Base-by-base conservation (phyloP, 1,139 yeast species). In the Taphrina pruni region DNA sequence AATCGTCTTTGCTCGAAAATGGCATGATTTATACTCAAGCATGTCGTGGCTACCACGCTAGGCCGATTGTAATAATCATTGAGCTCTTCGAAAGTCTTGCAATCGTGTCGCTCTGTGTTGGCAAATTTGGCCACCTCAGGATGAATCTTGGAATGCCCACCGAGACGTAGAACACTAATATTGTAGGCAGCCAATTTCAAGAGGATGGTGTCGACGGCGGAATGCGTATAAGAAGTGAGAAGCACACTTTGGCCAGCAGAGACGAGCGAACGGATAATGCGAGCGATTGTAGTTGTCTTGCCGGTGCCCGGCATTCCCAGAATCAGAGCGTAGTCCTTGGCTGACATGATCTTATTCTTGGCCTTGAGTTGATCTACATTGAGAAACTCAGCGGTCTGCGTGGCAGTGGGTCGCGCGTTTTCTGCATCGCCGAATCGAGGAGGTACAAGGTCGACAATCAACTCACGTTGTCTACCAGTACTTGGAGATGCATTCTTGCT, bases 221-320 rank as follows among this genome's bases (percentile, higher is more conserved):
- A 89, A 76, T 94, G 96, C 0, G 99, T 94, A 76, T 90, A 92
- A 0, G 97, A 90, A 0, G 97, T 86, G 64, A 95, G 79, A 55
- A 94, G 80, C 0, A 94, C 88, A 0, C 90, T 81, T 74, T 89
- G 89, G 1, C 86, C 87, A 48, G 83, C 83, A 0, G 78, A 78
- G 0, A 88, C 89, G 46, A 94, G 78, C 51, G 84, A 79, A 70
- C 84, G 82, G 58, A 93, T 88, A 17, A 94, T 77, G 60, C 88
- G 87, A 0, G 96, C 90, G 71, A 94, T 90, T 0, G 93, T 89
- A 0, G 98, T 93, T 0, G 99, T 94, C 76, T 95, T 94, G 17
- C 99, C 99, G 0, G 99, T 94, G 1, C 99, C 99, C 0, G 99
- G 99, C 99, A 95, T 94, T 0, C 99, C 99, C 70, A 93, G 79